Evolutionary conservation across 495 filamentous ascomycete species (phyloP).

Genomic region (Tetracladium setigerum): DNA sequence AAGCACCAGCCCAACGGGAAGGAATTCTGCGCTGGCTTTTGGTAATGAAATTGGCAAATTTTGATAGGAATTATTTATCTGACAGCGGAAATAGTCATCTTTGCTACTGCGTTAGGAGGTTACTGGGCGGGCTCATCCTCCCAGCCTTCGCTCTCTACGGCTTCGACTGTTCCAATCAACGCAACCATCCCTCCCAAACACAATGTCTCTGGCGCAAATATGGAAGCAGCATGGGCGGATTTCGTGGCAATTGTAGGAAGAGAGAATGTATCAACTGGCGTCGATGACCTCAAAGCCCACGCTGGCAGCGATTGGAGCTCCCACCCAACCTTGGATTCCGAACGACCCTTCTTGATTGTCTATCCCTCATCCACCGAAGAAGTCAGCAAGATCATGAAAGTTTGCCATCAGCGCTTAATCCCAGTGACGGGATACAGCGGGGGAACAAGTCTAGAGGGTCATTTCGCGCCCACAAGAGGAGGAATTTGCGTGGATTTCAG

Average conservation of each 20-base stretch:
- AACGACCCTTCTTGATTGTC: constrained; percentile 51
- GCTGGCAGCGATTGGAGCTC: constrained; percentile 86
- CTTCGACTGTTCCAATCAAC: constrained; percentile 67
- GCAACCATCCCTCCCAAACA: constrained; percentile 55
- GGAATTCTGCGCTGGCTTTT: constrained; percentile 56
- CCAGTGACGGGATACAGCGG: constrained; percentile 72
- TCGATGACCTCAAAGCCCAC: constrained; percentile 60
- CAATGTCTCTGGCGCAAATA: constrained; percentile 62
- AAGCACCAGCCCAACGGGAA: constrained; percentile 42
- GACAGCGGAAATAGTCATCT: constrained; percentile 34
- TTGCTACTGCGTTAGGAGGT: constrained; percentile 51
- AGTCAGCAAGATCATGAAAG: constrained; percentile 64
- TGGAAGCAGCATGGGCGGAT: constrained; percentile 92
- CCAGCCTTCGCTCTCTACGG: constrained; percentile 47
- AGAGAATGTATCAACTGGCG: constrained; percentile 74
- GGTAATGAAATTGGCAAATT: constrained; percentile 27
- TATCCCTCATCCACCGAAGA: constrained; percentile 61
- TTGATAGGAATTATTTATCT: constrained; percentile 5
- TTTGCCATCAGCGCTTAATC: constrained; percentile 62
- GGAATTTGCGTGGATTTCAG: constrained; percentile 74
- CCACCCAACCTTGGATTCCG: constrained; percentile 45
- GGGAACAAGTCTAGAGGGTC: constrained; percentile 74
- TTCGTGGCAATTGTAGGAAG: constrained; percentile 77
- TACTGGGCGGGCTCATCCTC: constrained; percentile 66
- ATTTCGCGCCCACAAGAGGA: constrained; percentile 65